A percentile compares a stretch with the other conserved stretches of the same genome.
These are phyloP conservation scores for Sugiyamaella sp. DNA, from an alignment of 1,139 yeast genomes.

Conservation along the genomic window DNA sequence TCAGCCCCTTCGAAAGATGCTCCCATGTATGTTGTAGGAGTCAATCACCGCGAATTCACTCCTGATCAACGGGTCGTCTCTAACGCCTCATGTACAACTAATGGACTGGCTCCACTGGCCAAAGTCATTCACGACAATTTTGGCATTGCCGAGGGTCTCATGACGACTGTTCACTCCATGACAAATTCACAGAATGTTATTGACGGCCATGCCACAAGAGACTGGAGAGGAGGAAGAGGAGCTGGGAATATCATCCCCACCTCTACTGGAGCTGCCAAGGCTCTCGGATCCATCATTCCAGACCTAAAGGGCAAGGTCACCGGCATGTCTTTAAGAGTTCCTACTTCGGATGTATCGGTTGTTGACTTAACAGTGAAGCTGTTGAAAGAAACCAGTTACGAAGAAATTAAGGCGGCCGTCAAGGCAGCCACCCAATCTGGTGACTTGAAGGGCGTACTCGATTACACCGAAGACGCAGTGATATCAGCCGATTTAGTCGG, in stretches of 20 bases:
- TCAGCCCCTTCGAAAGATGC: slow-evolving; percentile 88
- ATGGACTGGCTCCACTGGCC: slow-evolving; percentile 87
- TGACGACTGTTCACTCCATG: slow-evolving; percentile 89
- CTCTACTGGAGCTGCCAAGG: slow-evolving; percentile 91
- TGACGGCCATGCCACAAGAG: slow-evolving; percentile 90
- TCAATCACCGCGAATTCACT: slow-evolving; percentile 71
- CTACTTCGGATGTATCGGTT: slow-evolving; percentile 82
- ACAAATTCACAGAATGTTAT: slow-evolving; percentile 90
- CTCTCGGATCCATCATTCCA: slow-evolving; percentile 87
- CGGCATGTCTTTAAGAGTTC: slow-evolving; percentile 86
- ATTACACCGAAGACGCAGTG: slow-evolving; percentile 83
- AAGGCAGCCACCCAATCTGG: slow-evolving; percentile 63
- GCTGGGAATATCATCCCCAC: slow-evolving; percentile 89
- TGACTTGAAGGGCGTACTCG: slow-evolving; percentile 67
- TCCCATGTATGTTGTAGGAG: slow-evolving; percentile 87
- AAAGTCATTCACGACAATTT: slow-evolving; percentile 76
- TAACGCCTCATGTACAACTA: slow-evolving; percentile 88
- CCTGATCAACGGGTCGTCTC: slow-evolving; percentile 70
- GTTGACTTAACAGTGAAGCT: slow-evolving; percentile 71
- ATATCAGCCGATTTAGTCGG: slow-evolving; percentile 83
- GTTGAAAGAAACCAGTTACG: slow-evolving; percentile 68
- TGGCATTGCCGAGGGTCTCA: slow-evolving; percentile 82
- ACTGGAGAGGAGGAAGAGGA: slow-evolving; percentile 94
- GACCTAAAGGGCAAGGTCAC: slow-evolving; percentile 84
- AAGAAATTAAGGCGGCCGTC: slow-evolving; percentile 69